Percentiles rank a stretch among this genome's conserved stretches.
Evolutionary conservation across 2,329 filamentous ascomycete species (phyloP).

Genomic region (Dactylellina cionopaga): DNA sequence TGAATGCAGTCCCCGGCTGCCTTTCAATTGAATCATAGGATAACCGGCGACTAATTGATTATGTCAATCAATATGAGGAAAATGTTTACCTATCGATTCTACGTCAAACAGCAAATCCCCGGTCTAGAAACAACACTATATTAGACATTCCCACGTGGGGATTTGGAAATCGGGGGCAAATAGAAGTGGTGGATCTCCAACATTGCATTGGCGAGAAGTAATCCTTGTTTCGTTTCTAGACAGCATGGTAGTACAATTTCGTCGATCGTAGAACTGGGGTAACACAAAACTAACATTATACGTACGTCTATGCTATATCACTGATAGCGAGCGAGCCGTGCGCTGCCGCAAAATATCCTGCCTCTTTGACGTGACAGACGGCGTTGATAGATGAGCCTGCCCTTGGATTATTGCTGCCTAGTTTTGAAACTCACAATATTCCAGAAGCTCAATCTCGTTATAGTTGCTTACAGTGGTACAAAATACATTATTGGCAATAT

Average conservation of each 20-base stretch:
- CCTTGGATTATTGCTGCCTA: constrained; percentile 51
- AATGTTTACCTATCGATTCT: too few species aligned
- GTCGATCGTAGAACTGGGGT: constrained; percentile 12
- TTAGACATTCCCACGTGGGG: constrained; percentile 27
- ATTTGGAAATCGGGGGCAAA: constrained; percentile 35
- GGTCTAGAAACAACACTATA: too few species aligned
- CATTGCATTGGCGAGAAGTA: constrained; percentile 30
- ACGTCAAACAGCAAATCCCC: too few species aligned
- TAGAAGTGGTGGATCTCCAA: constrained; percentile 30
- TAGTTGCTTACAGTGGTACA: constrained; percentile 31
- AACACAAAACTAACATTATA: constrained; percentile 39
- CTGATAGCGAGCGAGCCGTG: too few species aligned
- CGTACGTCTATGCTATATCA: not conserved
- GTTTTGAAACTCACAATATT: constrained; percentile 3
- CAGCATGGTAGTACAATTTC: constrained; percentile 15
- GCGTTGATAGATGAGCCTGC: not conserved
- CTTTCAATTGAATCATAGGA: not conserved
- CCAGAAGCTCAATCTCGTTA: constrained; percentile 30
- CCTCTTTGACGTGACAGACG: not conserved
- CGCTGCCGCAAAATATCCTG: too few species aligned
- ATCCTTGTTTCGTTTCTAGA: constrained; percentile 9
- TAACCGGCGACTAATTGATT: not conserved
- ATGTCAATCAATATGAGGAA: too few species aligned
- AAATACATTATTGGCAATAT: constrained; percentile 36
- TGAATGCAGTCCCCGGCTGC: constrained; percentile 3